Percentiles rank a stretch among this genome's conserved stretches.
phyloP scores from a whole-genome alignment of 208 protist species.

The Trichomonas vaginalis region DNA sequence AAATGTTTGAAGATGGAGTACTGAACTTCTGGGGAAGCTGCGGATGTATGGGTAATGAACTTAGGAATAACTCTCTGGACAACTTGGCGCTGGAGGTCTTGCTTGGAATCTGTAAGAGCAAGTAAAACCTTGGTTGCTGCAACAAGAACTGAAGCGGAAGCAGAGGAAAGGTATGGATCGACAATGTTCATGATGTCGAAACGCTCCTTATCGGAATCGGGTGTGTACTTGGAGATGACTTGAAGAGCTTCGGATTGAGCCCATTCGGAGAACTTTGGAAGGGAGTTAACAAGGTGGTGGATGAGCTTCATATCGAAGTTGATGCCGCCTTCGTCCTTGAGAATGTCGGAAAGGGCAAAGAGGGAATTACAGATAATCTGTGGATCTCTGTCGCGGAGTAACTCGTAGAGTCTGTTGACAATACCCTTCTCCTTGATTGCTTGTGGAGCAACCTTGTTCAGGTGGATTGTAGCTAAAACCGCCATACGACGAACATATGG shows the following conservation, averaged over 20 bases:
- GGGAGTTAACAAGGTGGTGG: not conserved
- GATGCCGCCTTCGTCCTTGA: slow-evolving; percentile 2
- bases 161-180: not conserved
- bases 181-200: slow-evolving; percentile 19
- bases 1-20: not conserved
- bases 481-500: slow-evolving; percentile 7
- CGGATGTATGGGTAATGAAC: not conserved
- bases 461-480: not conserved
- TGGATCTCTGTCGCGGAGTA: slow-evolving; percentile 14
- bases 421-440: not conserved
- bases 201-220: not conserved
- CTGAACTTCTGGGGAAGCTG: not conserved
- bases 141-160: not conserved
- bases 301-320: not conserved
- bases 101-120: not conserved
- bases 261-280: slow-evolving; percentile 18
- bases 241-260: not conserved
- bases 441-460: not conserved
- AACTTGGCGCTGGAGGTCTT: not conserved
- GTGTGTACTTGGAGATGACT: not conserved
- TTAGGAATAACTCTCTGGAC: not conserved
- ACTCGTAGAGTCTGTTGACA: not conserved
- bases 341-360: not conserved
- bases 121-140: not conserved
- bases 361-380: not conserved